Base-by-base conservation (phyloP, 192 early-diverging fungal genomes). In the Helicostylum pulchrum region DNA sequence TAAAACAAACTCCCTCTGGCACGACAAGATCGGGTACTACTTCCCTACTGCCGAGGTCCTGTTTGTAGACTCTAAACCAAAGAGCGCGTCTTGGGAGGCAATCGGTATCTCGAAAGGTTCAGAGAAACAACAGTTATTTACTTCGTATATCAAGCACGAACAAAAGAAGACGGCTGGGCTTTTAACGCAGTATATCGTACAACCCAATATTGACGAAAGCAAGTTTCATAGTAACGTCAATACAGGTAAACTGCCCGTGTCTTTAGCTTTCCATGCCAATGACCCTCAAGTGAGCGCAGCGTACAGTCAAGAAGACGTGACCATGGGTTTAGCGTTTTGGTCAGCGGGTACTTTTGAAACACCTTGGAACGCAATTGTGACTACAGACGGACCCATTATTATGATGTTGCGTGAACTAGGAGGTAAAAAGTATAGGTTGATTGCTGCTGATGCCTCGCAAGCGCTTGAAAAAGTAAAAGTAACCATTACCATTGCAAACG, bases 11-110 rank as follows among this genome's bases (percentile, higher is more conserved):
- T 54, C 51, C 17, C 17, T 70, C 8, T 70, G 68, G 68, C 68
- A 70, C 46, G 62, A 62, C 34, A 48, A 42, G 9, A 51, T 70
- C 52, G 68, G 68, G 5, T 59, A 59, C 43, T 70, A 70, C 32
- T 53, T 58, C 26, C 52, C 62, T 20, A 42, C 47, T 15, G 55
- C 52, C 17, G 21, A 63, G 12, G 43, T 20, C 23, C 7, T 70
- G 0, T 52, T 36, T 15, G 62, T 70, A 8, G 31, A 54, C 15
- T 53, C 68, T 8, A 31, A 31, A n/a, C 55, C 53, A 7, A 32
- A 43, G 20, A 46, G 1, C 31, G 68, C 61, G 10, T 52, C 23
- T 54, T 70, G 68, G 68, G 42, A 61, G 21, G 32, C 53, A 15
- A 52, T 70, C 14, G 68, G 60, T 39, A 64, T 70, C 7, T 53